These are phyloP conservation scores for Zymoseptoria pseudotritici DNA, from an alignment of 2,329 filamentous ascomycete genomes.

Conservation along the genomic window DNA sequence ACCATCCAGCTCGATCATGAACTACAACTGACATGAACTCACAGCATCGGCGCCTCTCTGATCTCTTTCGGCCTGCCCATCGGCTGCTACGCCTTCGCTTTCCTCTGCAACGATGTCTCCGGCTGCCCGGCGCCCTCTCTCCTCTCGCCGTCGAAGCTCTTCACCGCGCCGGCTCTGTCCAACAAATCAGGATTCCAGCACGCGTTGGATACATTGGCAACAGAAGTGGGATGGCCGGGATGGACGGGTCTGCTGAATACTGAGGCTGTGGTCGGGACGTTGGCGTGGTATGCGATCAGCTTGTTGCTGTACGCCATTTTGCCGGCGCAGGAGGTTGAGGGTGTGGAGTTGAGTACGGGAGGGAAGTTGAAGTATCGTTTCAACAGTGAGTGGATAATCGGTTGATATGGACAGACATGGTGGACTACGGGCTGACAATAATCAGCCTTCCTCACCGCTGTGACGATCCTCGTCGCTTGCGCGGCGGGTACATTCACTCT, in stretches of 20 bases:
- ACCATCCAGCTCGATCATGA: neutral
- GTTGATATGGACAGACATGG: neutral
- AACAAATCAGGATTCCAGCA: conserved; percentile 26
- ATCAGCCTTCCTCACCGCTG: conserved; percentile 65
- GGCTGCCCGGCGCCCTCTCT: conserved; percentile 84
- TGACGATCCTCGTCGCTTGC: conserved; percentile 63
- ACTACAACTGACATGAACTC: conserved; percentile 2
- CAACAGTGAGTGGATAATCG: conserved; percentile 34
- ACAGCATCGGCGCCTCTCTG: conserved; percentile 64
- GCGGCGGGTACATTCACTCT: conserved; percentile 67
- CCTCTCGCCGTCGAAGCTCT: conserved; percentile 61
- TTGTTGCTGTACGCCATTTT: conserved; percentile 67
- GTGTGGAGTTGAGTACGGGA: conserved; percentile 61
- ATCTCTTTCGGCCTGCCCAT: conserved; percentile 77
- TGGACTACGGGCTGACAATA: conserved; percentile 7
- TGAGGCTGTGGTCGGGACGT: conserved; percentile 59
- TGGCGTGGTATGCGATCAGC: conserved; percentile 73
- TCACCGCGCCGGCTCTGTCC: conserved; percentile 22
- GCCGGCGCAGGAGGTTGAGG: conserved; percentile 64
- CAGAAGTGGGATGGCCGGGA: conserved; percentile 79
- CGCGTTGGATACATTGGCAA: conserved; percentile 64
- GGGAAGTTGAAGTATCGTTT: conserved; percentile 76
- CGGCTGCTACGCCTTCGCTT: conserved; percentile 70
- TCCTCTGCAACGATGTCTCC: conserved; percentile 85
- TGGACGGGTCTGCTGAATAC: conserved; percentile 62